phyloP scores from a whole-genome alignment of 2,329 filamentous ascomycete species.

The Penicillium sp. region DNA sequence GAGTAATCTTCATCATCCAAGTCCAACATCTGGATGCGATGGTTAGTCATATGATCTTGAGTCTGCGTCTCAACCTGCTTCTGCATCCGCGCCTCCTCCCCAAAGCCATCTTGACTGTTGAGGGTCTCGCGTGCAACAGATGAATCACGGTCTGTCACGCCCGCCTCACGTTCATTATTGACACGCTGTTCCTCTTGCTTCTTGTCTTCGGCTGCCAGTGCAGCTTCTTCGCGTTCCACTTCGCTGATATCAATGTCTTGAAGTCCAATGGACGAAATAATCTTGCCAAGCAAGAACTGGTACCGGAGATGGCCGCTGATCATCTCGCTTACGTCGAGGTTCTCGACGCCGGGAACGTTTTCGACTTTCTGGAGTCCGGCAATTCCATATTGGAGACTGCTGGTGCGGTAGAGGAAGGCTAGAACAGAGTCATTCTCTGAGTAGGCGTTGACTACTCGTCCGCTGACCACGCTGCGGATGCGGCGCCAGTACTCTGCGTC shows the following conservation, averaged over 20 bases:
- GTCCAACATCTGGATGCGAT: slow-evolving; percentile 25
- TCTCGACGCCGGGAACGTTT: slow-evolving; percentile 56
- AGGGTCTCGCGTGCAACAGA: slow-evolving; percentile 15
- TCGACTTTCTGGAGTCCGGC: slow-evolving; percentile 77
- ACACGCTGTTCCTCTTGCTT: slow-evolving; percentile 39
- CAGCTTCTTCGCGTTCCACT: slow-evolving; percentile 45
- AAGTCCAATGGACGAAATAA: slow-evolving; percentile 67
- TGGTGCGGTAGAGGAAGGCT: slow-evolving; percentile 82
- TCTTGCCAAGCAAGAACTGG: slow-evolving; percentile 64
- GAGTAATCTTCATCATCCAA: slow-evolving; percentile 21
- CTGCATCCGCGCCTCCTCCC: slow-evolving; percentile 29
- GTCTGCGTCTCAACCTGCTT: slow-evolving; percentile 32
- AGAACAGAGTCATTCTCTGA: slow-evolving; percentile 85
- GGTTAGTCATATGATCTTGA: slow-evolving; percentile 24
- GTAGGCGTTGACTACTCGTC: slow-evolving; percentile 83
- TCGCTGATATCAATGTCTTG: slow-evolving; percentile 61
- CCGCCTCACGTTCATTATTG: slow-evolving; percentile 31
- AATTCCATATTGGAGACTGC: slow-evolving; percentile 77
- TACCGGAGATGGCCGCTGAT: slow-evolving; percentile 71
- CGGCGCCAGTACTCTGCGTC: slow-evolving; percentile 71
- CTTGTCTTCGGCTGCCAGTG: slow-evolving; percentile 39
- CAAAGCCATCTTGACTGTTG: slow-evolving; percentile 22
- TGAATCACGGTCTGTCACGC: slow-evolving; percentile 20
- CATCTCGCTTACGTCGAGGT: slow-evolving; percentile 65
- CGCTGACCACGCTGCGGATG: slow-evolving; percentile 75